Percentiles rank a stretch among this genome's conserved stretches.
phyloP scores from a whole-genome alignment of 1,284 basidiomycete genomes.

The Microbotryum saponariae region DNA sequence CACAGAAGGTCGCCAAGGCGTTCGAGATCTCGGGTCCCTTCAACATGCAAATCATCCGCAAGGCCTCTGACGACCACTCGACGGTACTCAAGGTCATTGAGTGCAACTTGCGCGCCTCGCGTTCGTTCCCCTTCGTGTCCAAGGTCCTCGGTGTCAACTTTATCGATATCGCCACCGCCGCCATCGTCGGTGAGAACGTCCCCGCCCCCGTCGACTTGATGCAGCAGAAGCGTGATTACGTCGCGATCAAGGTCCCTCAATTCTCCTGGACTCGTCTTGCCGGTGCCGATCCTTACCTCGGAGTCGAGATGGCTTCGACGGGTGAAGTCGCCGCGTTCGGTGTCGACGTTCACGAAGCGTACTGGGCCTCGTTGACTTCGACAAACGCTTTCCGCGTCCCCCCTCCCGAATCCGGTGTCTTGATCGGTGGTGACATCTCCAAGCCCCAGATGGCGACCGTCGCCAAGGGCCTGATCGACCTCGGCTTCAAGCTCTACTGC shows the following conservation, averaged over 20 bases:
- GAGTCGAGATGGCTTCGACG: conserved; percentile 97
- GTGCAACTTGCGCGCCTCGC: conserved; percentile 93
- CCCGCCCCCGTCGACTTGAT: conserved; percentile 92
- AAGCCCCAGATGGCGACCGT: conserved; percentile 74
- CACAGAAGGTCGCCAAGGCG: conserved; percentile 94
- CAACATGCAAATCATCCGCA: conserved; percentile 99
- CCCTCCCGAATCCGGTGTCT: conserved; percentile 63
- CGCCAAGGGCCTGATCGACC: conserved; percentile 64
- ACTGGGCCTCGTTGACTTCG: conserved; percentile 80
- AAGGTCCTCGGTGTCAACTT: conserved; percentile 97
- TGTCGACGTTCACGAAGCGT: conserved; percentile 87
- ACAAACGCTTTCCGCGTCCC: conserved; percentile 89
- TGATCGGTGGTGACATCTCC: conserved; percentile 75
- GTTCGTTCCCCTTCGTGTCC: conserved; percentile 98
- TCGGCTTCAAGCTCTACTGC: conserved; percentile 89
- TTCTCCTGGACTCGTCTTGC: conserved; percentile 95
- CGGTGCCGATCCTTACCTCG: conserved; percentile 93
- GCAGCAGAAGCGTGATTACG: conserved; percentile 82
- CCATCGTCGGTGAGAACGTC: conserved; percentile 81
- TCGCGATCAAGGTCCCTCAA: conserved; percentile 94
- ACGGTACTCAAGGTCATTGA: conserved; percentile 96
- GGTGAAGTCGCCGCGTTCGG: conserved; percentile 99
- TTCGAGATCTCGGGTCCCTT: conserved; percentile 97
- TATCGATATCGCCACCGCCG: conserved; percentile 86
- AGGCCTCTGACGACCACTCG: conserved; percentile 77